phyloP scores from a whole-genome alignment of 371 early-diverging fungal species.

The Mucor sp. region DNA sequence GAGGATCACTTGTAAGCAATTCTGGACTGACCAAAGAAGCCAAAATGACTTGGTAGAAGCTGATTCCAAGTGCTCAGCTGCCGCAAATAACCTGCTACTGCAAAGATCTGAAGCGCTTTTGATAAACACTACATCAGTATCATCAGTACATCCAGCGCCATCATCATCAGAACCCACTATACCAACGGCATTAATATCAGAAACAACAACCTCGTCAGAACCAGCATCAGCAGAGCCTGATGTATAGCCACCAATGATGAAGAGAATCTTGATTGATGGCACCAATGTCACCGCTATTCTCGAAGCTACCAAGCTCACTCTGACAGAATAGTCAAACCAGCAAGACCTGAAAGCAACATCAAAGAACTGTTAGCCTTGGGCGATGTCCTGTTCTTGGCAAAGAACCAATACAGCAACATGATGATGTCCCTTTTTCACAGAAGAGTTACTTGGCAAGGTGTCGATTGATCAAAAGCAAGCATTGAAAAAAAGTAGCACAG shows the following conservation, averaged over 20 bases:
- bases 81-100: not conserved
- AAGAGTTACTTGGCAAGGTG: slow-evolving; percentile 14
- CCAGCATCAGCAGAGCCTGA: not conserved
- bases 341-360: slow-evolving; percentile 13
- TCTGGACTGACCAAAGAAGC: slow-evolving; percentile 12
- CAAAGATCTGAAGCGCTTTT: not conserved
- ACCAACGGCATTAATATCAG: not conserved
- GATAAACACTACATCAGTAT: not conserved
- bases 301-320: slow-evolving; percentile 12
- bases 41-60: slow-evolving; percentile 11
- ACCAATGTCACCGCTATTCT: slow-evolving; percentile 16
- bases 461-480: not conserved
- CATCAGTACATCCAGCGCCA: not conserved
- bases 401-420: slow-evolving; percentile 14
- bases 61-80: slow-evolving; percentile 13
- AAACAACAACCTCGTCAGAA: too few species aligned
- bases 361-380: slow-evolving; percentile 21
- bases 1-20: not conserved
- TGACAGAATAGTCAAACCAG: slow-evolving; percentile 10
- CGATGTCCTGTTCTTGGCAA: slow-evolving; percentile 16
- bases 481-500: slow-evolving; percentile 11
- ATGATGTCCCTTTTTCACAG: slow-evolving; percentile 12
- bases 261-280: not conserved
- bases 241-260: not conserved
- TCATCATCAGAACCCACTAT: too few species aligned